phyloP scores from a whole-genome alignment of 352 stramenopile species.

The Pythium folliculosum region DNA sequence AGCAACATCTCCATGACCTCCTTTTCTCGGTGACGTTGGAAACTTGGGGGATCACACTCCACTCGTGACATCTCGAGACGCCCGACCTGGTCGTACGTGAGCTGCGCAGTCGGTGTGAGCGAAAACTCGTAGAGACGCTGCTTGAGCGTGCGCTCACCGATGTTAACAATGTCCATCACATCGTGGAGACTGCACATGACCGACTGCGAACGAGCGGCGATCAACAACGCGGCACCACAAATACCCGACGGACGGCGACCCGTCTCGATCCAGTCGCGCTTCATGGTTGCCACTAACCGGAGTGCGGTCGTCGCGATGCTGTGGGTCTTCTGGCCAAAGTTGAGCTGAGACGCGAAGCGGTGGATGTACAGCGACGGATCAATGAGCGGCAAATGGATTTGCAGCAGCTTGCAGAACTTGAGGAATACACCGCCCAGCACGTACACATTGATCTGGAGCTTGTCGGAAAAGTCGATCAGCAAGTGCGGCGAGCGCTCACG shows the following conservation, averaged over 20 bases:
- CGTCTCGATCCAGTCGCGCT: conserved; percentile 99
- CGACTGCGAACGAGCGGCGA: conserved; percentile 95
- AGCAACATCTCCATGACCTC: conserved; percentile 91
- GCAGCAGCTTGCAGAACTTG: conserved; percentile 93
- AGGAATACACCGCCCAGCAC: conserved; percentile 86
- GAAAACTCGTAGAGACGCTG: conserved; percentile 98
- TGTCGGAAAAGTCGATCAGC: conserved; percentile 99
- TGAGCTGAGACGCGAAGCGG: conserved; percentile 97
- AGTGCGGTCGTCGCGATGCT: conserved; percentile 95
- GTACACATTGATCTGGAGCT: conserved; percentile 95
- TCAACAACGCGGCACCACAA: conserved; percentile 96
- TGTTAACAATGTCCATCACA: conserved; percentile 93
- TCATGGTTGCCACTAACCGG: conserved; percentile 96
- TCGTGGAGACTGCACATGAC: conserved; percentile 87
- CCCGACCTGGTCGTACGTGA: conserved; percentile 96
- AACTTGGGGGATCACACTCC: conserved; percentile 88
- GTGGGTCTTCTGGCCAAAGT: conserved; percentile 94
- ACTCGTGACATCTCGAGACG: conserved; percentile 86
- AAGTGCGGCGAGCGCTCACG: conserved; percentile 98
- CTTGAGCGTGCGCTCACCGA: conserved; percentile 96
- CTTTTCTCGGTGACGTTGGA: conserved; percentile 84
- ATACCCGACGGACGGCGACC: conserved; percentile 96
- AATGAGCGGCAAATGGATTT: conserved; percentile 97
- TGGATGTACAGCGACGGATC: conserved; percentile 99
- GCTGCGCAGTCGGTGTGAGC: conserved; percentile 90